phyloP scores from a whole-genome alignment of 345 rosid genomes.

The Luvunga scandens region DNA sequence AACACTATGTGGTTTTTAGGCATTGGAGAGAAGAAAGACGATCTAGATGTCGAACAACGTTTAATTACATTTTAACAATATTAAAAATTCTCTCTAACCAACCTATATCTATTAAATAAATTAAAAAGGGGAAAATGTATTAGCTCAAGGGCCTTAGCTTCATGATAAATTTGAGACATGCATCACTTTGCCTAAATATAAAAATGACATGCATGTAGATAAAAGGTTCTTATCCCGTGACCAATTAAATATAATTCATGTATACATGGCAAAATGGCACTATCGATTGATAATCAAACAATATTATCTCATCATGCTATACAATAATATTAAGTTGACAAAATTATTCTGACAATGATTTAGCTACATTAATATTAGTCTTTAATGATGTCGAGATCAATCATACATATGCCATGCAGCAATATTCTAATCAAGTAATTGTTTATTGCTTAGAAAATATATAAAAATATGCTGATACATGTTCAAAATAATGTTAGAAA shows the following conservation, averaged over 20 bases:
- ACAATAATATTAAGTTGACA: not conserved
- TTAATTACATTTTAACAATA: too few species aligned
- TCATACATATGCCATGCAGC: not conserved
- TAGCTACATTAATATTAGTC: not conserved
- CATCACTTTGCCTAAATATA: not conserved
- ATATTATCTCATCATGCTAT: not conserved
- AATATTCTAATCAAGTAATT: not conserved
- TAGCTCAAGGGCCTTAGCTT: too few species aligned
- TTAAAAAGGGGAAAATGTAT: too few species aligned
- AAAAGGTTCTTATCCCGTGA: conserved; percentile 1
- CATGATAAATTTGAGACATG: not conserved
- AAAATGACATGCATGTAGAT: not conserved
- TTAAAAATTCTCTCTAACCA: not conserved
- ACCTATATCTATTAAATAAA: not conserved
- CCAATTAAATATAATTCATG: not conserved
- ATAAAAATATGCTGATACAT: too few species aligned
- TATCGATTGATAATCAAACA: not conserved
- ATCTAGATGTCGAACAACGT: too few species aligned
- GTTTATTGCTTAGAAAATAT: not conserved
- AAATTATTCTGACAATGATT: not conserved
- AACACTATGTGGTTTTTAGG: too few species aligned
- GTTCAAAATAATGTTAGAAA: not conserved
- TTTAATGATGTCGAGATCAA: not conserved
- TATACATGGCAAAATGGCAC: not conserved
- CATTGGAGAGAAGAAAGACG: too few species aligned